Conservation (phyloP, 2,329 filamentous ascomycete species). For the Diaporthe sp. region DNA sequence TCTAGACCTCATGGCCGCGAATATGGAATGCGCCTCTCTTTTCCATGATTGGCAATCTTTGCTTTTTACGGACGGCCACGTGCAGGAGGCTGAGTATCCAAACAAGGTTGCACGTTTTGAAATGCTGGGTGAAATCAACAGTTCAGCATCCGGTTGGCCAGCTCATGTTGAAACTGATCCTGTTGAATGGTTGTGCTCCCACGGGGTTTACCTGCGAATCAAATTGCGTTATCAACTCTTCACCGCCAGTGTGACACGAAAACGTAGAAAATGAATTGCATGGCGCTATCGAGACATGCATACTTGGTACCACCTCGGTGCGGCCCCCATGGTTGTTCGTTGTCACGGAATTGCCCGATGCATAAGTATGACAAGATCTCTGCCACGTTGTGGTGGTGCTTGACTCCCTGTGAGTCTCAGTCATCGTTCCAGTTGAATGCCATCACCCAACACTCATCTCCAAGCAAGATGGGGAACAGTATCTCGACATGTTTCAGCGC, state of each 20-base stretch:
- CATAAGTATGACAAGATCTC: constrained; percentile 26
- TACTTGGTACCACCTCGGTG: constrained; percentile 19
- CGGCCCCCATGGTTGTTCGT: background rate
- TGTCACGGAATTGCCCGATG: background rate
- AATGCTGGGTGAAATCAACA: background rate
- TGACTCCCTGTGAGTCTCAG: background rate
- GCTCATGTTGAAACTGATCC: background rate
- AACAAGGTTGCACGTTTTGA: background rate
- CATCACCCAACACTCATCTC: background rate
- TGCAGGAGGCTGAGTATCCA: constrained; percentile 2
- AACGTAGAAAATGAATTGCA: constrained; percentile 31
- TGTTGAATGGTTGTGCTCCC: constrained; percentile 17
- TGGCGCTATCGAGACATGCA: constrained; percentile 24
- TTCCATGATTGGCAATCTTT: background rate
- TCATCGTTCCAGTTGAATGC: background rate
- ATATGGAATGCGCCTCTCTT: background rate
- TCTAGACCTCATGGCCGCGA: background rate
- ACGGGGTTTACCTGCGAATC: constrained; percentile 29
- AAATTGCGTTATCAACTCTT: background rate
- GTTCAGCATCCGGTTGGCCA: background rate
- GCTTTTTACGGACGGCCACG: background rate
- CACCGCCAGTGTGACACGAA: constrained; percentile 33
- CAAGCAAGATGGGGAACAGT: background rate
- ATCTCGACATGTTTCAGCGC: constrained; percentile 17
- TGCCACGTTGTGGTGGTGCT: background rate